Conservation (phyloP, 345 rosid genomes). For the Nephelium lappaceum region DNA sequence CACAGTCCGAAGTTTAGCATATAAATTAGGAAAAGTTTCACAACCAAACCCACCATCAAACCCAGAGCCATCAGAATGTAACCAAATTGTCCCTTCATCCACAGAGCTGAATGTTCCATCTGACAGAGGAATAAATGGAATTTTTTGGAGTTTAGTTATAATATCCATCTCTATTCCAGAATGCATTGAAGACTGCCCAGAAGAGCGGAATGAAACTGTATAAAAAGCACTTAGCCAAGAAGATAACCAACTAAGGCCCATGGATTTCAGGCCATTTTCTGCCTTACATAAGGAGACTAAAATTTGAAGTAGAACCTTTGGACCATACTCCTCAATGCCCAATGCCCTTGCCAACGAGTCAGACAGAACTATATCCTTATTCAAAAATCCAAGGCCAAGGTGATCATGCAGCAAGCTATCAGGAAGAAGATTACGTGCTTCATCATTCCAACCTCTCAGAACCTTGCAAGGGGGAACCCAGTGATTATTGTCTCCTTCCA, state of each 20-base stretch:
- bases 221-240: slow-evolving; percentile 68
- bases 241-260: slow-evolving; percentile 78
- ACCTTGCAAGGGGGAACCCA: slow-evolving; percentile 96
- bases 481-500: slow-evolving; percentile 67
- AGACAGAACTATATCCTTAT: slow-evolving; percentile 66
- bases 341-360: slow-evolving; percentile 82
- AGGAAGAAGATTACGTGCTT: slow-evolving; percentile 57
- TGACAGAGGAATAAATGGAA: slow-evolving; percentile 83
- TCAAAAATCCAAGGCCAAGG: slow-evolving; percentile 83
- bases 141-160: slow-evolving; percentile 48
- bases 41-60: slow-evolving; percentile 52
- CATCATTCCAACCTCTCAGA: slow-evolving; percentile 82
- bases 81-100: slow-evolving; percentile 78
- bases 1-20: slow-evolving; percentile 69
- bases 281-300: slow-evolving; percentile 54
- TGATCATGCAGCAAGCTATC: slow-evolving; percentile 66
- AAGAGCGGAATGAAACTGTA: slow-evolving; percentile 45
- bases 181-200: slow-evolving; percentile 40
- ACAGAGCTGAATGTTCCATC: slow-evolving; percentile 72
- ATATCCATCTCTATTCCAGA: slow-evolving; percentile 41
- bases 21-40: slow-evolving; percentile 73
- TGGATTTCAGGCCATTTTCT: slow-evolving; percentile 54
- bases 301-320: slow-evolving; percentile 68
- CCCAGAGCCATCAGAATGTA: slow-evolving; percentile 61
- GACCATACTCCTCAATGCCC: slow-evolving; percentile 77